Percentiles rank a stretch among this genome's conserved stretches.
Evolutionary conservation across 2,329 filamentous ascomycete genomes (phyloP).

Genomic region (Diatrype stigma): DNA sequence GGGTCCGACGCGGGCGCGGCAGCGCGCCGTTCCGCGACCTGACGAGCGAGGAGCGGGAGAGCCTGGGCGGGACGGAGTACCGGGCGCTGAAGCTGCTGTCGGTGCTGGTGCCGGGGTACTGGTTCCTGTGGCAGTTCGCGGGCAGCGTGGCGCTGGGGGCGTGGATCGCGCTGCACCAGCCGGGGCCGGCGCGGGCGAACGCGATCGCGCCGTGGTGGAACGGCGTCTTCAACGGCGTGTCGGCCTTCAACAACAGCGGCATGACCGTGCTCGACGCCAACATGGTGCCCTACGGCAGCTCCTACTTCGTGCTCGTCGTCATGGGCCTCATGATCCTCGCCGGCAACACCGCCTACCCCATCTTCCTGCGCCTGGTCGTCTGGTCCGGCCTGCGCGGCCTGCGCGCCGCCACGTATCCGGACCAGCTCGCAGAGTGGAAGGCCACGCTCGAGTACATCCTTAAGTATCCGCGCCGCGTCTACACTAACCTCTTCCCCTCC

Average conservation of each 20-base stretch:
- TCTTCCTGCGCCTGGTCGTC: slow-evolving; percentile 57
- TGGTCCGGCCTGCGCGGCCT: slow-evolving; percentile 47
- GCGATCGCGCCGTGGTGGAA: slow-evolving; percentile 65
- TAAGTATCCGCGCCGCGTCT: slow-evolving; percentile 53
- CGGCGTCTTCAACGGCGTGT: slow-evolving; percentile 63
- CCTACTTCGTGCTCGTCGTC: slow-evolving; percentile 46
- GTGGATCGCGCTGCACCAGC: slow-evolving; percentile 52
- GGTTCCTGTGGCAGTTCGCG: slow-evolving; percentile 42
- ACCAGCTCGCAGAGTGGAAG: slow-evolving; percentile 37
- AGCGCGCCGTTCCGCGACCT: slow-evolving; percentile 23
- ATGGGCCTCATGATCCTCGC: slow-evolving; percentile 58
- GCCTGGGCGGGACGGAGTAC: slow-evolving; percentile 61
- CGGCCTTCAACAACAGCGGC: slow-evolving; percentile 68
- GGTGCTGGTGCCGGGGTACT: slow-evolving; percentile 58
- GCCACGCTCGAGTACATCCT: slow-evolving; percentile 51
- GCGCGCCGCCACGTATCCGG: slow-evolving; percentile 32
- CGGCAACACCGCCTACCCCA: slow-evolving; percentile 63
- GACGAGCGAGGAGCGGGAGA: slow-evolving; percentile 32
- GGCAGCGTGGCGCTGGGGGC: slow-evolving; percentile 47
- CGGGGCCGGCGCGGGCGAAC: slow-evolving; percentile 46
- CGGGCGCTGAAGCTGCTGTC: slow-evolving; percentile 57
- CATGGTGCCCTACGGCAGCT: slow-evolving; percentile 56
- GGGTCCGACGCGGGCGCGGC: slow-evolving; percentile 33
- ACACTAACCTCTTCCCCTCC: slow-evolving; percentile 60
- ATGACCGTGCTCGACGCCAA: slow-evolving; percentile 65